Base-by-base conservation (phyloP, 225 moss, liverwort and hornwort species). In the Sphagnum tenellum region DNA sequence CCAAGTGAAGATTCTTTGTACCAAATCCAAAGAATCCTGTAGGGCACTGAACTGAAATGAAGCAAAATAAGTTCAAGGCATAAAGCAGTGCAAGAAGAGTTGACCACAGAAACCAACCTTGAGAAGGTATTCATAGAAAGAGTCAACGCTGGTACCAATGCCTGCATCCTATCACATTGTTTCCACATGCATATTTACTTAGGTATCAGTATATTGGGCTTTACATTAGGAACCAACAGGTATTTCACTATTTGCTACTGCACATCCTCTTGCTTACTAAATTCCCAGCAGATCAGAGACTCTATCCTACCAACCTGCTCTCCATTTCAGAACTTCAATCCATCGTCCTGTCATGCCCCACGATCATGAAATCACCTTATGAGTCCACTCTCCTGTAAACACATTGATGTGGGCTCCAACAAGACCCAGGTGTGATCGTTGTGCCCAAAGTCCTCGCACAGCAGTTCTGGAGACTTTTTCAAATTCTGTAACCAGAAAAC, bases 111-210 rank as follows among this genome's bases (percentile, higher is more conserved):
- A 70, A 5, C 78, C 66, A 50, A 91, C 91, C 88, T 96, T 92
- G 9, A 96, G 83, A 47, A 92, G 95, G 76, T 92, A 96, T 62
- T 92, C 95, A 68, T 96, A 96, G 71, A 96, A 92, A n/a, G 95
- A 95, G 79, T 95, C 95, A 61, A 95, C 89, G 75, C 95, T 95
- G 70, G 95, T 95, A 64, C 95, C 95, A 82, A 95, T 95, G 59
- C 95, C 95, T 76, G 95, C 91, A 88, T 95, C 95, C 89, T 91
- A 76, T 74, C 68, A 61, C 73, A 61, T 53, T 47, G 72, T 70
- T 53, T 56, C 71, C 59, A 60, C 29, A 1, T 29, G 29, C 29
- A 29, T 29, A 29, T 29, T 29, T 29, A 29, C 29, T 0, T 29
- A 29, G 29, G 29, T 29, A 29, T 29, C 29, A 29, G 29, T 29